phyloP scores from a whole-genome alignment of 1,284 basidiomycete species.

The Fomes fomentarius region DNA sequence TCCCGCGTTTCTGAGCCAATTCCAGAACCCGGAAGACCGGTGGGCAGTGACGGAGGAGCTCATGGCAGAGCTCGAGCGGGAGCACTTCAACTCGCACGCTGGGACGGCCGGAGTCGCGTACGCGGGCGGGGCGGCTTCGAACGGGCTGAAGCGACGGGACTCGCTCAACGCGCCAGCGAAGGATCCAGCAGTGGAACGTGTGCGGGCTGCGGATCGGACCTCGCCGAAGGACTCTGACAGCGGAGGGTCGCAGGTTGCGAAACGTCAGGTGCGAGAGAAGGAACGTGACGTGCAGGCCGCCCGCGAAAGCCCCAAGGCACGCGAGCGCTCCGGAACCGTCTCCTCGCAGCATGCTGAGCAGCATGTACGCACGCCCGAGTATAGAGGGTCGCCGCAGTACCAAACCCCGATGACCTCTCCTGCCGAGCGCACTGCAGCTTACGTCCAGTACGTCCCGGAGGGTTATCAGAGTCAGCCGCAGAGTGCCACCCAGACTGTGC shows the following conservation, averaged over 20 bases:
- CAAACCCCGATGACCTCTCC: slow-evolving; percentile 54
- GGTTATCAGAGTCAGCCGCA: slow-evolving; percentile 39
- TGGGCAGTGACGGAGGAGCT: slow-evolving; percentile 73
- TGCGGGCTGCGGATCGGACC: slow-evolving; percentile 52
- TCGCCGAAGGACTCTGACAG: slow-evolving; percentile 56
- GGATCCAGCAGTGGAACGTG: slow-evolving; percentile 58
- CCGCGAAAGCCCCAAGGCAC: slow-evolving; percentile 55
- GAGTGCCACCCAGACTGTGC: slow-evolving; percentile 34
- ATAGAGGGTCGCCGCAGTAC: slow-evolving; percentile 54
- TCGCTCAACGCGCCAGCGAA: slow-evolving; percentile 43
- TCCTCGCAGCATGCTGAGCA: slow-evolving; percentile 40
- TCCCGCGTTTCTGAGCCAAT: slow-evolving; percentile 55
- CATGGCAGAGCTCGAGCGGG: slow-evolving; percentile 67
- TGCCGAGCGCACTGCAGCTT: slow-evolving; percentile 52
- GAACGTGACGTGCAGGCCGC: slow-evolving; percentile 42
- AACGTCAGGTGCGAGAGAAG: slow-evolving; percentile 37
- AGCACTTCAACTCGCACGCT: slow-evolving; percentile 28
- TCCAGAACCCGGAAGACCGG: slow-evolving; percentile 54
- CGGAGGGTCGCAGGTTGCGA: slow-evolving; percentile 30
- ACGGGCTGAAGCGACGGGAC: slow-evolving; percentile 31
- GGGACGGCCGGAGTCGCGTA: slow-evolving; percentile 54
- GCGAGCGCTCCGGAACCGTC: slow-evolving; percentile 44
- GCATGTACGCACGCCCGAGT: slow-evolving; percentile 49
- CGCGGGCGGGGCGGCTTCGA: slow-evolving; percentile 48
- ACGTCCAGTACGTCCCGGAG: slow-evolving; percentile 55